Evolutionary conservation across 768 basidiomycete genomes (phyloP).

Genomic region (Rhodotorula diobovata): DNA sequence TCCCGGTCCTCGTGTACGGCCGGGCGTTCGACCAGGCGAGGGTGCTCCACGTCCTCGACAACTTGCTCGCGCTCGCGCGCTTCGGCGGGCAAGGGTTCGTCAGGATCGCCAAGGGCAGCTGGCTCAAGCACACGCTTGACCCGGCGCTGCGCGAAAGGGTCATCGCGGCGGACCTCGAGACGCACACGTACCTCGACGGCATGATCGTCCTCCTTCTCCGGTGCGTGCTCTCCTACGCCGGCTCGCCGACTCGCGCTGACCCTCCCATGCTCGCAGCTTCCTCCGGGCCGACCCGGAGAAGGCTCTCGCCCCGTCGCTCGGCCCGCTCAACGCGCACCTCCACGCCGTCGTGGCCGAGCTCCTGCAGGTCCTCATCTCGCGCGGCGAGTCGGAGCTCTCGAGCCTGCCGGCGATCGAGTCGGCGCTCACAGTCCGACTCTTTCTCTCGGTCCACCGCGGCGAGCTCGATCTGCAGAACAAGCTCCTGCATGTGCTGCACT

Average conservation of each 20-base stretch:
- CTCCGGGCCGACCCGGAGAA: constrained; percentile 71
- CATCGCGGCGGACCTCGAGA: constrained; percentile 45
- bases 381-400: constrained; percentile 68
- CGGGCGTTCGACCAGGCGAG: constrained; percentile 72
- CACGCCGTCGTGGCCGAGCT: constrained; percentile 75
- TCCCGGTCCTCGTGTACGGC: constrained; percentile 66
- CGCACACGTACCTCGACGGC: constrained; percentile 62
- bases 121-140: constrained; percentile 64
- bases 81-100: constrained; percentile 88
- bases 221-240: constrained; percentile 49
- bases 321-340: constrained; percentile 59
- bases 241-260: background rate
- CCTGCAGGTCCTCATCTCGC: constrained; percentile 71
- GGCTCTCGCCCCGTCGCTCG: constrained; percentile 55
- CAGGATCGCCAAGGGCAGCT: constrained; percentile 64
- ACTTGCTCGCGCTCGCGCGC: constrained; percentile 66
- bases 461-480: constrained; percentile 87
- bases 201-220: constrained; percentile 67
- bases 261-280: constrained; percentile 53
- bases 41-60: constrained; percentile 68
- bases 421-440: constrained; percentile 69
- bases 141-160: constrained; percentile 61
- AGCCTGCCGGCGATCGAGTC: constrained; percentile 65
- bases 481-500: constrained; percentile 79
- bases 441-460: constrained; percentile 62